Evolutionary conservation across 2,329 filamentous ascomycete genomes (phyloP).

Genomic region (Zarea fungicola): DNA sequence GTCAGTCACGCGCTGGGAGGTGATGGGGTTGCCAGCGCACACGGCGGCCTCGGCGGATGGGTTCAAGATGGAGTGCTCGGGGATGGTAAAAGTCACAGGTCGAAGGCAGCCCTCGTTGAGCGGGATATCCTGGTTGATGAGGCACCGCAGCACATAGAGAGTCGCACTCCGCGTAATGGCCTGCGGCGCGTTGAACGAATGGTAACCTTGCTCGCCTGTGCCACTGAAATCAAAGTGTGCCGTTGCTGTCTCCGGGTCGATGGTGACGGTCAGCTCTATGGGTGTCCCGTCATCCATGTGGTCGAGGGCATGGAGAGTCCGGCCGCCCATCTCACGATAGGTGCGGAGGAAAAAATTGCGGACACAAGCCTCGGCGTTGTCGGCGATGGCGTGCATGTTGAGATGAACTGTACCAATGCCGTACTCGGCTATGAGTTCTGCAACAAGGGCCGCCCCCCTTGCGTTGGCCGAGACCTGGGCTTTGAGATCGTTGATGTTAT

Average conservation of each 20-base stretch:
- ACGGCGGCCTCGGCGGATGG: slow-evolving; percentile 74
- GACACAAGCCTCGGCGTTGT: slow-evolving; percentile 33
- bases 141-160: slow-evolving; percentile 76
- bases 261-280: slow-evolving; percentile 69
- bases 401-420: slow-evolving; percentile 66
- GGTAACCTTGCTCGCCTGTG: slow-evolving; percentile 26
- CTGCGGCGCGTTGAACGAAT: slow-evolving; percentile 29
- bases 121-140: slow-evolving; percentile 77
- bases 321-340: slow-evolving; percentile 14
- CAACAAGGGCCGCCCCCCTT: slow-evolving; percentile 73
- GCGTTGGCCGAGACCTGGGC: slow-evolving; percentile 84
- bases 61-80: slow-evolving; percentile 65
- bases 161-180: slow-evolving; percentile 51
- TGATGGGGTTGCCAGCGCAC: slow-evolving; percentile 78
- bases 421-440: slow-evolving; percentile 66
- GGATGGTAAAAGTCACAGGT: slow-evolving; percentile 70
- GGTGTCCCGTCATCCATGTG: slow-evolving; percentile 86
- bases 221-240: slow-evolving; percentile 51
- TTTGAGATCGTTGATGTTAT: slow-evolving; percentile 83
- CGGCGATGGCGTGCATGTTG: slow-evolving; percentile 38
- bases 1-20: slow-evolving; percentile 74
- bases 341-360: slow-evolving; percentile 22
- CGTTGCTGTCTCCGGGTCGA: slow-evolving; percentile 69
- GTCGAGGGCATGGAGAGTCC: slow-evolving; percentile 28
- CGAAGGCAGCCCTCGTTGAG: slow-evolving; percentile 80